A percentile compares a stretch with the other conserved stretches of the same genome.
These are phyloP conservation scores for Penicillium goetzii DNA, from an alignment of 495 filamentous ascomycete species.

Conservation along the genomic window DNA sequence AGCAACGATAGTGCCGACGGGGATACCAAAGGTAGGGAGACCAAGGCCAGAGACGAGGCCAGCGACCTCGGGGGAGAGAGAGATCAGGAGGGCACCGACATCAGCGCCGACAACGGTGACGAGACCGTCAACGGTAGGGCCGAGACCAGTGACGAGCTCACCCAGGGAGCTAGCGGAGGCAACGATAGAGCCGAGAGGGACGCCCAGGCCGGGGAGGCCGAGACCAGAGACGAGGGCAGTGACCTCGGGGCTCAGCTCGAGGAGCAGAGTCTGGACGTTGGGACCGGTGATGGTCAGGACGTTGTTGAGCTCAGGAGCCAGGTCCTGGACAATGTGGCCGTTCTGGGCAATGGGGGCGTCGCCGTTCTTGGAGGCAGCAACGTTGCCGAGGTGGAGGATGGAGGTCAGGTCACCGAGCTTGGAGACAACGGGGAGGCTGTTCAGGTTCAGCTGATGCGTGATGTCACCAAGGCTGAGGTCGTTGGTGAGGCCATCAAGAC, in stretches of 20 bases:
- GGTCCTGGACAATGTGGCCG: constrained; percentile 36
- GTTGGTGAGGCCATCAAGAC: constrained; percentile 21
- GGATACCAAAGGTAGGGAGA: constrained; percentile 34
- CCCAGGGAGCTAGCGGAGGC: constrained; percentile 37
- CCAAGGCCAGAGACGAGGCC: constrained; percentile 39
- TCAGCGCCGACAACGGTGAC: constrained; percentile 39
- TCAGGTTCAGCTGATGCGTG: constrained; percentile 28
- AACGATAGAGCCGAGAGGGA: constrained; percentile 30
- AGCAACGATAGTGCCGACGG: constrained; percentile 33
- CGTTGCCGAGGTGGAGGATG: constrained; percentile 21
- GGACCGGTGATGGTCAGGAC: constrained; percentile 35
- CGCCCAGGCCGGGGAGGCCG: constrained; percentile 29
- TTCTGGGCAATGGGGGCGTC: constrained; percentile 24
- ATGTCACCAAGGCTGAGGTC: constrained; percentile 30
- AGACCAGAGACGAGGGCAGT: constrained; percentile 32
- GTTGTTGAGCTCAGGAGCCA: constrained; percentile 36
- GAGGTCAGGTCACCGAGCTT: constrained; percentile 31
- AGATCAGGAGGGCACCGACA: constrained; percentile 35
- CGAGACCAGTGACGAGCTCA: constrained; percentile 37
- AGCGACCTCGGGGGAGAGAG: constrained; percentile 41
- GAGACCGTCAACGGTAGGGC: constrained; percentile 35
- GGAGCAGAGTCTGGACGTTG: constrained; percentile 27
- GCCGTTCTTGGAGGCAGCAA: constrained; percentile 10
- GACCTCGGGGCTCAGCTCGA: constrained; percentile 35
- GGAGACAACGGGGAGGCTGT: constrained; percentile 29